phyloP scores from a whole-genome alignment of 208 protist genomes.

The Zelonia costaricensis region DNA sequence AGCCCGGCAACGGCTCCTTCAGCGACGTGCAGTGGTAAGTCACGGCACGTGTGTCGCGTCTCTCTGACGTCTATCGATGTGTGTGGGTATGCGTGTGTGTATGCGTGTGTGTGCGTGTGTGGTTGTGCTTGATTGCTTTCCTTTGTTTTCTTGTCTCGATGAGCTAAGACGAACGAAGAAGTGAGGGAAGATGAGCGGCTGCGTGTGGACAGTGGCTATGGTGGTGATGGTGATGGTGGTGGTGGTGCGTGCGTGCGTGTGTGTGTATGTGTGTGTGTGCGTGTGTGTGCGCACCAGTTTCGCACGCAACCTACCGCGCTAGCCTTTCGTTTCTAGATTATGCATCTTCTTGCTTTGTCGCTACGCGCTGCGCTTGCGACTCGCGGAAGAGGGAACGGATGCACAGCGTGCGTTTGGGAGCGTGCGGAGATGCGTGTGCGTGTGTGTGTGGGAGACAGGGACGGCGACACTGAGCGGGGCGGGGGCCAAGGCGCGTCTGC shows the following conservation, averaged over 20 bases:
- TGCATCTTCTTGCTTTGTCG: too few relatives aligned
- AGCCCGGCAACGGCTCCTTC: slow-evolving; percentile 84
- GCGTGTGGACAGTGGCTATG: too few relatives aligned
- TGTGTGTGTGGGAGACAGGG: too few relatives aligned
- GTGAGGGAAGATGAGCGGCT: background rate
- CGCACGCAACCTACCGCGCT: too few relatives aligned
- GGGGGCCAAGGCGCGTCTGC: too few relatives aligned
- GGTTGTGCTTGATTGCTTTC: background rate
- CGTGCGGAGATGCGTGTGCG: too few relatives aligned
- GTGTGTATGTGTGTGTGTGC: slow-evolving; percentile 2
- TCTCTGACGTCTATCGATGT: background rate
- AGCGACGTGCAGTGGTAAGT: slow-evolving; percentile 87
- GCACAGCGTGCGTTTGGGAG: too few relatives aligned
- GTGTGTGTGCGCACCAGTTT: background rate
- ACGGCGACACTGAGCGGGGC: too few relatives aligned
- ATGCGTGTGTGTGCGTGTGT: background rate
- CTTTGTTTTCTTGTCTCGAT: background rate
- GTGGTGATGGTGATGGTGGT: background rate
- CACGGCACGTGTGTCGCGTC: background rate
- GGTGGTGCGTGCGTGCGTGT: background rate
- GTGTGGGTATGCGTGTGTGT: background rate
- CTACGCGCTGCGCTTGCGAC: too few relatives aligned
- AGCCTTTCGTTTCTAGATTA: too few relatives aligned
- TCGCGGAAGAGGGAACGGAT: too few relatives aligned
- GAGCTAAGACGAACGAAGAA: background rate